Base-by-base conservation (phyloP, 305 asterid species). In the Fraxinus albicans region DNA sequence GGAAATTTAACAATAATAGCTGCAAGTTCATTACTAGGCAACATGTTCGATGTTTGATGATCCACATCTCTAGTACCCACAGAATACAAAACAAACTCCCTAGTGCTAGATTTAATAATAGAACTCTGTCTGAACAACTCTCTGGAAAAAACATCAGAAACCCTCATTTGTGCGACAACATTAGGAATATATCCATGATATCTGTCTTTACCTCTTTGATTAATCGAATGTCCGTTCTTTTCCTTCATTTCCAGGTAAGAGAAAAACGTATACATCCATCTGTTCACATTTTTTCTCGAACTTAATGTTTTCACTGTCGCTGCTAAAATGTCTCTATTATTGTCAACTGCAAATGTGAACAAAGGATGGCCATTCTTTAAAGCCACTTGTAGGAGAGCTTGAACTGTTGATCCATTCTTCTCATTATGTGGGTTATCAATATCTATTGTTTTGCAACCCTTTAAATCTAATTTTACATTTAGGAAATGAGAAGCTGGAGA, bases 271-370 rank as follows among this genome's bases (percentile, higher is more conserved):
- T 91, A 94, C 60, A 90, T 82, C 95, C 93, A 89, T 44, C 83
- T 75, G 77, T 84, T 84, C 31, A 38, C 83, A 77, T 84, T 83
- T 84, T 89, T 89, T 77, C 83, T 85, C 31, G 93, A 79, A 80
- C 86, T 74, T 77, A 86, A 82, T 79, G 87, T 89, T 79, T 88
- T 91, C 81, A 90, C 83, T 13, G 95, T 94, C 77, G 98, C 95
- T 77, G 97, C 98, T 82, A 92, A 87, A 82, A 94, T 90, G 58
- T 92, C 88, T 50, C 87, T 84, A 78, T 89, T 88, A 69, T 91
- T 88, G 78, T 93, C 96, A 70, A 90, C 96, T 31, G 97, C 93
- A 88, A 94, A 93, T 77, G 94, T 94, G 87, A 89, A 93, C n/a
- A 91, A 87, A 78, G 97, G 97, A 86, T 90, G 91, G 6, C 92